Evolutionary conservation across 2,329 filamentous ascomycete species (phyloP).

Genomic region (Aspergillus fumigatus): DNA sequence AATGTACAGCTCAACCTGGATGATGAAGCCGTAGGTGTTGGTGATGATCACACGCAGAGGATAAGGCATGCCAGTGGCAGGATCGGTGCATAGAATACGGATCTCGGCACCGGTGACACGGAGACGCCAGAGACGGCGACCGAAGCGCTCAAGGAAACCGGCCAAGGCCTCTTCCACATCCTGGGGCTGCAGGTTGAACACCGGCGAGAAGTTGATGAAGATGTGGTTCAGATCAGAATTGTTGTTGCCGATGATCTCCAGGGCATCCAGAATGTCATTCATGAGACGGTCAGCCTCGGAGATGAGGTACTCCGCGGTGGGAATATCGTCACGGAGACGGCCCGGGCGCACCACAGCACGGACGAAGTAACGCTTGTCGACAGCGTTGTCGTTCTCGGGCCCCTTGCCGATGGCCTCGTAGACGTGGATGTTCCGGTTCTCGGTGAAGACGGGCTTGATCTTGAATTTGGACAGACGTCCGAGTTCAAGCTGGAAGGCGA

Average conservation of each 20-base stretch:
- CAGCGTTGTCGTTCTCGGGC: constrained; percentile 71
- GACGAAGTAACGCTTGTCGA: constrained; percentile 89
- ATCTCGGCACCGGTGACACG: constrained; percentile 97
- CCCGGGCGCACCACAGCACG: constrained; percentile 92
- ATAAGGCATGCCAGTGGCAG: constrained; percentile 74
- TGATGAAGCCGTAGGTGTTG: constrained; percentile 97
- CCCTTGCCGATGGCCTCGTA: constrained; percentile 96
- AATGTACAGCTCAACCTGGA: constrained; percentile 94
- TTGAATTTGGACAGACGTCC: constrained; percentile 92
- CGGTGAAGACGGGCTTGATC: constrained; percentile 96
- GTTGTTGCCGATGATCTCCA: constrained; percentile 99
- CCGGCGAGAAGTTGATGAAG: constrained; percentile 98
- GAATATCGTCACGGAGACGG: constrained; percentile 92
- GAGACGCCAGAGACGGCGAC: constrained; percentile 88
- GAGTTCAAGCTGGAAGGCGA: constrained; percentile 98
- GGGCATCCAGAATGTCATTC: constrained; percentile 94
- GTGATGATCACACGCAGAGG: constrained; percentile 94
- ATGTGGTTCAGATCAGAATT: constrained; percentile 99
- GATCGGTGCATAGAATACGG: constrained; percentile 95
- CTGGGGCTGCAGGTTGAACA: constrained; percentile 84
- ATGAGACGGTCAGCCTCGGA: constrained; percentile 94
- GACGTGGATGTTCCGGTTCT: constrained; percentile 98
- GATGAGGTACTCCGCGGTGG: constrained; percentile 96
- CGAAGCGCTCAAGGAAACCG: constrained; percentile 95
- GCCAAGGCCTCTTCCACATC: constrained; percentile 91